Percentiles rank a stretch among this genome's conserved stretches.
Conservation (phyloP, 2,329 filamentous ascomycete genomes). For the Neofusicoccum cordaticola region DNA sequence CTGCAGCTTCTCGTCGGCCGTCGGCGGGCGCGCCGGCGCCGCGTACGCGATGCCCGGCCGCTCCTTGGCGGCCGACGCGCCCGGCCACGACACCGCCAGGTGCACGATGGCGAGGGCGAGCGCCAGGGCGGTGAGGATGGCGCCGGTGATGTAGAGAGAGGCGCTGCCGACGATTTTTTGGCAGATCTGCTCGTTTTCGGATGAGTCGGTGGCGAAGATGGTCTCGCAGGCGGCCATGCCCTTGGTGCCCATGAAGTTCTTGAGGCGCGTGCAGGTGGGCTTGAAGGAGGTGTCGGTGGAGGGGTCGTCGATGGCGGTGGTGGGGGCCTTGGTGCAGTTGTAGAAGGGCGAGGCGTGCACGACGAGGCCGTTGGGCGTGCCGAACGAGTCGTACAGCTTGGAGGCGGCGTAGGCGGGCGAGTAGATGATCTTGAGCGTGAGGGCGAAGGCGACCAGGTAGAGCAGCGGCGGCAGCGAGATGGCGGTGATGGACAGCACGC, state of each 20-base stretch:
- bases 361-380: neutral
- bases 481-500: neutral
- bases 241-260: neutral
- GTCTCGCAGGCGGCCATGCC: neutral
- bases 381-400: neutral
- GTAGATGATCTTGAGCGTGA: neutral
- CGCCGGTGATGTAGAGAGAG: slow-evolving; percentile 3
- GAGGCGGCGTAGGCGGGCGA: neutral
- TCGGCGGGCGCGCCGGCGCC: too few species aligned
- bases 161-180: neutral
- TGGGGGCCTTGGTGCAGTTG: slow-evolving; percentile 8
- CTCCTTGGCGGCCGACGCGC: neutral
- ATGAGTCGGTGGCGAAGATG: neutral
- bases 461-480: neutral
- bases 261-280: neutral
- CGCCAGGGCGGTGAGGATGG: neutral
- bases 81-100: neutral
- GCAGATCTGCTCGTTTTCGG: neutral
- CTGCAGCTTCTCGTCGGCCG: too few species aligned
- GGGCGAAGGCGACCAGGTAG: slow-evolving; percentile 6
- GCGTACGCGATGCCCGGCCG: too few species aligned
- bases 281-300: neutral
- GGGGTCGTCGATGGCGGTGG: neutral
- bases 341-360: slow-evolving; percentile 8
- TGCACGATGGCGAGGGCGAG: neutral